Base-by-base conservation (phyloP, 2,329 filamentous ascomycete species). In the Pseudocercospora macadamiae region DNA sequence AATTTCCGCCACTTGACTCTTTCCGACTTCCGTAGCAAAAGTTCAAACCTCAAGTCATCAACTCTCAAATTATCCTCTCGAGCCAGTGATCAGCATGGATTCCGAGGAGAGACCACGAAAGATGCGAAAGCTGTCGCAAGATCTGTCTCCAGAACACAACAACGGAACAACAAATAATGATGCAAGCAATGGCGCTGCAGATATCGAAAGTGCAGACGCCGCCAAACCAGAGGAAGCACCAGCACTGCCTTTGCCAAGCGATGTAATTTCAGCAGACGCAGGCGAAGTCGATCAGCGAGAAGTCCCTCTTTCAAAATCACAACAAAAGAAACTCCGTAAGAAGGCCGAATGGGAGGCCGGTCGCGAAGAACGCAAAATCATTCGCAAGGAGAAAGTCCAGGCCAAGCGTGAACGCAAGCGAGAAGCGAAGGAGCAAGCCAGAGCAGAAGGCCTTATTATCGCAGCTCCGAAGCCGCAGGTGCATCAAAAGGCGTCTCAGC, bases 261-360 rank as follows among this genome's bases (percentile, higher is more conserved):
- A 49, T 12, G 45, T 49, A 5, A 21, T 49, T 9, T 28, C 45
- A 19, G 5, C 19, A 14, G 45, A 49, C 7, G 45, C 45, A 18
- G 45, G 45, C 18, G 19, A 49, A 8, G 45, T 49, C 7, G 45
- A 49, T 19, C 23, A 28, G 23, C 45, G 45, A 5, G 45, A 49
- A 16, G 26, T 63, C n/a, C 67, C 74, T 34, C 66, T 97, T 52
- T 96, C 93, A 16, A 97, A 97, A 71, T 96, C 88, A 69, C 89
- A 93, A 67, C 79, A 89, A 60, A 96, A 96, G 76, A 93, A 91
- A 70, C 79, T 91, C 53, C 86, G 83, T 61, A 87, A 86, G 55
- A 82, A 86, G 63, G 82, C 90, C 70, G 80, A 85, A 71, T 96
- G 90, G 89, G 91, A 96, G 68, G 86, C 87, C 6, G 84, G 83